Percentiles rank a stretch among this genome's conserved stretches.
These are phyloP conservation scores for Leucosporidium yakuticum DNA, from an alignment of 768 basidiomycete genomes.

Conservation along the genomic window DNA sequence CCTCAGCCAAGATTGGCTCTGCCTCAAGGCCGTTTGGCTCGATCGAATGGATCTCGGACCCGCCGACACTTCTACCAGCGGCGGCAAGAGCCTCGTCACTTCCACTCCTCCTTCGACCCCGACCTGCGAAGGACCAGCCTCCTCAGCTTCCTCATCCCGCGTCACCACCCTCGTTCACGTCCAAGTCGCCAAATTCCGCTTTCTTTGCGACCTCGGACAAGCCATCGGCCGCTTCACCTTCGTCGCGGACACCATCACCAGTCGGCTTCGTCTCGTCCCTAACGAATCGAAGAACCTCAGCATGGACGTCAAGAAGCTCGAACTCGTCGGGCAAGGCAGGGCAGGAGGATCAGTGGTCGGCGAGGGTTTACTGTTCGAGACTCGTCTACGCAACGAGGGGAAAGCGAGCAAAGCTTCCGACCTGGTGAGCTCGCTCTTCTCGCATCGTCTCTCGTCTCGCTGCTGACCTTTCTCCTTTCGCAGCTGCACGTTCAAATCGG, in stretches of 20 bases:
- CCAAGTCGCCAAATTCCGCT: slow-evolving; percentile 63
- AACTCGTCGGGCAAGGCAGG: slow-evolving; percentile 53
- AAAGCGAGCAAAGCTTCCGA: not conserved
- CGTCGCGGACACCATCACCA: slow-evolving; percentile 54
- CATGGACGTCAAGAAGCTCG: slow-evolving; percentile 54
- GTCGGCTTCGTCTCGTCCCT: slow-evolving; percentile 62
- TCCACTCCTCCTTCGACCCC: slow-evolving; percentile 44
- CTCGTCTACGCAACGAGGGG: slow-evolving; percentile 38
- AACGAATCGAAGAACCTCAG: slow-evolving; percentile 60
- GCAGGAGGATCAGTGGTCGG: slow-evolving; percentile 63
- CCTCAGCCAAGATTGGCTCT: slow-evolving; percentile 68
- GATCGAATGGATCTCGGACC: slow-evolving; percentile 72
- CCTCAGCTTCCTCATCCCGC: not conserved
- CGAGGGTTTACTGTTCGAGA: slow-evolving; percentile 68
- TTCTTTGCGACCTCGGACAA: slow-evolving; percentile 78
- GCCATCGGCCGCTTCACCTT: slow-evolving; percentile 69
- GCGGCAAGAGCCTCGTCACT: slow-evolving; percentile 30
- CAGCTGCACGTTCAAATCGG: slow-evolving; percentile 20
- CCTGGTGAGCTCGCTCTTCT: not conserved
- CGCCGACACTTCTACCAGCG: slow-evolving; percentile 29
- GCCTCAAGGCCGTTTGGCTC: slow-evolving; percentile 92
- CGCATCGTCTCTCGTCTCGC: not conserved
- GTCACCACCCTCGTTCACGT: slow-evolving; percentile 61
- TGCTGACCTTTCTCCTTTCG: not conserved
- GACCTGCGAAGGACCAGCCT: slow-evolving; percentile 44